These are phyloP conservation scores for Aspergillus conjunctus DNA, from an alignment of 495 filamentous ascomycete species.

Conservation along the genomic window DNA sequence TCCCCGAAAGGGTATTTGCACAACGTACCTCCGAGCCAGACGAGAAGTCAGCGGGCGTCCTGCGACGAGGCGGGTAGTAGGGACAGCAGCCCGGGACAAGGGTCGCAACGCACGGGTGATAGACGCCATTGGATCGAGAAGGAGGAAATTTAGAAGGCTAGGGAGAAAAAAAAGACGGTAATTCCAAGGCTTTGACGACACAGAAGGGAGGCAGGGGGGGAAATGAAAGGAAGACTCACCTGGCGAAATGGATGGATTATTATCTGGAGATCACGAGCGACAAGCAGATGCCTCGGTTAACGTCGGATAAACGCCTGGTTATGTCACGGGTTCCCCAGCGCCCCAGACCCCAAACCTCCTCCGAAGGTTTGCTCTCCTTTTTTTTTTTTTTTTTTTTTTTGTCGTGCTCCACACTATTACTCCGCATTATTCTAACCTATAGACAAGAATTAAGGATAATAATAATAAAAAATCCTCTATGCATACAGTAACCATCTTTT, in stretches of 20 bases:
- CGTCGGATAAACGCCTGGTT: slow-evolving; percentile 28
- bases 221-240: slow-evolving; percentile 14
- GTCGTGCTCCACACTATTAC: too few relatives aligned
- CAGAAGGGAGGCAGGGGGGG: slow-evolving; percentile 11
- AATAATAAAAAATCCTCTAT: too few relatives aligned
- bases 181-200: background rate
- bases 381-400: background rate
- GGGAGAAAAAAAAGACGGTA: background rate
- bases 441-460: too few relatives aligned
- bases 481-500: too few relatives aligned
- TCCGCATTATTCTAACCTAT: too few relatives aligned
- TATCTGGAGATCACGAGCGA: slow-evolving; percentile 38
- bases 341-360: background rate
- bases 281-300: slow-evolving; percentile 41
- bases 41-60: slow-evolving; percentile 43
- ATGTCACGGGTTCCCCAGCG: background rate
- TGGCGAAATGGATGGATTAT: slow-evolving; percentile 15
- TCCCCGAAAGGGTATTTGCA: background rate
- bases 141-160: background rate
- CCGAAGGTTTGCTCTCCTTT: background rate
- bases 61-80: slow-evolving; percentile 47
- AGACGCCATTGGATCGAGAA: slow-evolving; percentile 61
- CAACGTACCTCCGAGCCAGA: slow-evolving; percentile 48
- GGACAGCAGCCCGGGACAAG: slow-evolving; percentile 59
- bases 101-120: slow-evolving; percentile 69